A percentile compares a stretch with the other conserved stretches of the same genome.
Evolutionary conservation across 2,329 filamentous ascomycete genomes (phyloP).

Genomic region (Ophiostoma quercus): DNA sequence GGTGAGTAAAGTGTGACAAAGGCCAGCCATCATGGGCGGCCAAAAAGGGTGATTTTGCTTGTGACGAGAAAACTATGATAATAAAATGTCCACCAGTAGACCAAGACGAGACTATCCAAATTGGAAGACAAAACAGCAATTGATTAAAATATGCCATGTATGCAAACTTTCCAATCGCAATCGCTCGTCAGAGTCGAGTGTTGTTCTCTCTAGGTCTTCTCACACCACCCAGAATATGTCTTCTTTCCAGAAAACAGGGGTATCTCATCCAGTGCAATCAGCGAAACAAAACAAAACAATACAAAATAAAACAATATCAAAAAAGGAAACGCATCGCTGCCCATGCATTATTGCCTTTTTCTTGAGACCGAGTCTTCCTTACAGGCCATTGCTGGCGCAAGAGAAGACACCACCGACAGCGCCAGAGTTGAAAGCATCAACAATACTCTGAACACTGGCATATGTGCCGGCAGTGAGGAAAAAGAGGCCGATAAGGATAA

Average conservation of each 20-base stretch:
- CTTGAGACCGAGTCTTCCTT: conserved; percentile 22
- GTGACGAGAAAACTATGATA: conserved; percentile 7
- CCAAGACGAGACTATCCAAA: neutral
- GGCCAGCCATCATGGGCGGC: neutral
- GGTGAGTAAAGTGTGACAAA: neutral
- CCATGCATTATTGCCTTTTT: neutral
- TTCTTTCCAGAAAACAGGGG: conserved; percentile 3
- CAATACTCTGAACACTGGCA: conserved; percentile 66
- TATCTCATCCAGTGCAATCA: conserved; percentile 3
- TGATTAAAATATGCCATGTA: neutral
- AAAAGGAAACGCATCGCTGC: neutral
- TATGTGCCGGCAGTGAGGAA: conserved; percentile 83
- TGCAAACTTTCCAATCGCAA: neutral
- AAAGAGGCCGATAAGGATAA: conserved; percentile 71
- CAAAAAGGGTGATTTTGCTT: conserved; percentile 10
- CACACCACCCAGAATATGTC: neutral
- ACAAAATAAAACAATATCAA: neutral
- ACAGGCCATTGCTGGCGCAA: conserved; percentile 64
- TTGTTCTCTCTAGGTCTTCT: neutral
- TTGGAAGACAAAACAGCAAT: neutral
- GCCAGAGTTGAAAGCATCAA: conserved; percentile 62
- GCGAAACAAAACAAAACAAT: conserved; percentile 11
- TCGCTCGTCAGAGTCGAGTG: neutral
- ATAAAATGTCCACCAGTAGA: neutral
- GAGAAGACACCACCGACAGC: conserved; percentile 68